These are phyloP conservation scores for Solioccasus polychromus DNA, from an alignment of 768 basidiomycete genomes.

Conservation along the genomic window DNA sequence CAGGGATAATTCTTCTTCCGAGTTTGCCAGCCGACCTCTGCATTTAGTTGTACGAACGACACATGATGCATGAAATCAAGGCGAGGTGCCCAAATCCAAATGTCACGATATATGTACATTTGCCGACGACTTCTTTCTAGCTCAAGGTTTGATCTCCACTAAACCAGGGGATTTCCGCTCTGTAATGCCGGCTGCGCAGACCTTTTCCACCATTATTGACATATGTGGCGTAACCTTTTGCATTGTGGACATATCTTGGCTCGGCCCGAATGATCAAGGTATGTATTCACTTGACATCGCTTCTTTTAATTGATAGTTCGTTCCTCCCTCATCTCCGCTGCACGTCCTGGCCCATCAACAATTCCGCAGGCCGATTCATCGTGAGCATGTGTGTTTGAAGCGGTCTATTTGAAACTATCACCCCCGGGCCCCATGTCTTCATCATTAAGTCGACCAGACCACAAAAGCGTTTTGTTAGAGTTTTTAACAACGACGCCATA, in stretches of 20 bases:
- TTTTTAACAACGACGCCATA: slow-evolving; percentile 10
- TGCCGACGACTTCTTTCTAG: slow-evolving; percentile 7
- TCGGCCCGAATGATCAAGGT: slow-evolving; percentile 7
- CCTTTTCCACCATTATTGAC: slow-evolving; percentile 3
- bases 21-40: slow-evolving; percentile 1
- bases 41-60: slow-evolving; percentile 1
- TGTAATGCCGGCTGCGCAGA: slow-evolving; percentile 3
- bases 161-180: slow-evolving; percentile 1
- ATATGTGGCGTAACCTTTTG: slow-evolving; percentile 16
- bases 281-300: slow-evolving; percentile 10
- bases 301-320: slow-evolving; percentile 16
- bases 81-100: not conserved
- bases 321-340: slow-evolving; percentile 24
- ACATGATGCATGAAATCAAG: slow-evolving; percentile 6
- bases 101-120: not conserved
- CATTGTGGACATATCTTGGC: slow-evolving; percentile 3
- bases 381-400: not conserved
- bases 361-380: not conserved
- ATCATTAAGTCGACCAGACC: not conserved
- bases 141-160: slow-evolving; percentile 12
- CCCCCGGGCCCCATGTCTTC: not conserved
- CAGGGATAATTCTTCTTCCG: slow-evolving; percentile 9
- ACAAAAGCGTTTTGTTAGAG: slow-evolving; percentile 4
- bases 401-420: not conserved
- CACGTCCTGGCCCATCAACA: slow-evolving; percentile 1